A percentile compares a stretch with the other conserved stretches of the same genome.
phyloP scores from a whole-genome alignment of 2,329 filamentous ascomycete species.

The Furcasterigmium furcatum region DNA sequence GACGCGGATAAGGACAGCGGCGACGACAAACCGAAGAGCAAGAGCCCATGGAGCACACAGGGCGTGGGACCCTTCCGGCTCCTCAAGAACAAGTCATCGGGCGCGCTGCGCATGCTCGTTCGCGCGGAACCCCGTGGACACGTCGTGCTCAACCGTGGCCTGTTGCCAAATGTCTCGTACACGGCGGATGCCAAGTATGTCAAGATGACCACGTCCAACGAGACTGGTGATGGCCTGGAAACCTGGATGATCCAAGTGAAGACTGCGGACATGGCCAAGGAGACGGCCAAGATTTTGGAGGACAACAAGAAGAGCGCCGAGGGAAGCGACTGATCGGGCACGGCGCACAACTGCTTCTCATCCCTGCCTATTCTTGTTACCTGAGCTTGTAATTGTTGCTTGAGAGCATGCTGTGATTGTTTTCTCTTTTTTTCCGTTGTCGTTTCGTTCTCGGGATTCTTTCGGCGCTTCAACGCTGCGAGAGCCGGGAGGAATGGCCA shows the following conservation, averaged over 20 bases:
- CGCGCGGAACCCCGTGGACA: constrained; percentile 74
- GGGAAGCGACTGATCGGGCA: constrained; percentile 45
- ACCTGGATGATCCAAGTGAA: constrained; percentile 73
- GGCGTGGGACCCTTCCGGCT: constrained; percentile 71
- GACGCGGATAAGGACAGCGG: constrained; percentile 41
- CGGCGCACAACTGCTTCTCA: too few relatives aligned
- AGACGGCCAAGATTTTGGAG: constrained; percentile 8
- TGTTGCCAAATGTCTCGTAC: constrained; percentile 63
- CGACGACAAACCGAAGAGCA: constrained; percentile 39
- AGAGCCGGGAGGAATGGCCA: background rate
- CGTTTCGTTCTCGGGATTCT: background rate
- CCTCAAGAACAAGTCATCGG: constrained; percentile 69
- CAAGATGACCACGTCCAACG: constrained; percentile 54
- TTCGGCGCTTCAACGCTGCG: background rate
- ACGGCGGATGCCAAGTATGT: constrained; percentile 58
- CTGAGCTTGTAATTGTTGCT: background rate
- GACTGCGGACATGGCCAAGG: constrained; percentile 51
- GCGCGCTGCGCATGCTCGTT: constrained; percentile 64
- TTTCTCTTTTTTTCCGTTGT: background rate
- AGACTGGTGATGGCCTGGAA: constrained; percentile 57
- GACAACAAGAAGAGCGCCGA: constrained; percentile 53
- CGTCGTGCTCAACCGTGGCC: constrained; percentile 66
- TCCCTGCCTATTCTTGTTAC: background rate
- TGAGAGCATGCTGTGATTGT: background rate
- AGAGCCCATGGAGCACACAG: constrained; percentile 63